Conservation (phyloP, 805 yeast genomes). For the Myxozyma vanderwaltii region DNA sequence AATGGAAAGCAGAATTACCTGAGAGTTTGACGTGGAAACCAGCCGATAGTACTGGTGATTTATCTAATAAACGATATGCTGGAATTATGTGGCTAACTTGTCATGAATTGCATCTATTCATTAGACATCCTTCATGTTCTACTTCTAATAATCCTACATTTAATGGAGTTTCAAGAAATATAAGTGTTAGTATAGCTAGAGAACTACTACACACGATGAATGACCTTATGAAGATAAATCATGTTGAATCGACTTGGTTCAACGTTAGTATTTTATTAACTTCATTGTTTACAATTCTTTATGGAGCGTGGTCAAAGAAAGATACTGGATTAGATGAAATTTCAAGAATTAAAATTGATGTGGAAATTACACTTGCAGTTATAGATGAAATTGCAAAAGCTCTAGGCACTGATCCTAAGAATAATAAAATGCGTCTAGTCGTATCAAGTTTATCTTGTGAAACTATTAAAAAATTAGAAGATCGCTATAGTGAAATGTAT, state of each 20-base stretch:
- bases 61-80: slow-evolving; percentile 24
- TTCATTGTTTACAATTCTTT: slow-evolving; percentile 25
- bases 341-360: slow-evolving; percentile 21
- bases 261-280: slow-evolving; percentile 19
- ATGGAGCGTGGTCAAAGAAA: slow-evolving; percentile 27
- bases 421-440: slow-evolving; percentile 21
- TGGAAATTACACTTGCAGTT: slow-evolving; percentile 12
- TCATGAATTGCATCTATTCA: slow-evolving; percentile 24
- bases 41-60: slow-evolving; percentile 15
- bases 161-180: slow-evolving; percentile 9
- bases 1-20: slow-evolving; percentile 17
- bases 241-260: slow-evolving; percentile 29
- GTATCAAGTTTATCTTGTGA: slow-evolving; percentile 19
- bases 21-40: slow-evolving; percentile 23
- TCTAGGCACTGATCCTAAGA: slow-evolving; percentile 11
- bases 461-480: slow-evolving; percentile 23
- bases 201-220: slow-evolving; percentile 25
- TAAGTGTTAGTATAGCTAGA: slow-evolving; percentile 21
- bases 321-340: slow-evolving; percentile 21
- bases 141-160: slow-evolving; percentile 19
- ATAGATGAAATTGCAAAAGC: slow-evolving; percentile 21
- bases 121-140: slow-evolving; percentile 32
- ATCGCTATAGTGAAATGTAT: slow-evolving; percentile 2
- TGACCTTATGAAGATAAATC: slow-evolving; percentile 24
- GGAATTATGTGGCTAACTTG: slow-evolving; percentile 28